These are phyloP conservation scores for Spergularia azorica DNA, from an alignment of 179 eudicot genomes.

Conservation along the genomic window DNA sequence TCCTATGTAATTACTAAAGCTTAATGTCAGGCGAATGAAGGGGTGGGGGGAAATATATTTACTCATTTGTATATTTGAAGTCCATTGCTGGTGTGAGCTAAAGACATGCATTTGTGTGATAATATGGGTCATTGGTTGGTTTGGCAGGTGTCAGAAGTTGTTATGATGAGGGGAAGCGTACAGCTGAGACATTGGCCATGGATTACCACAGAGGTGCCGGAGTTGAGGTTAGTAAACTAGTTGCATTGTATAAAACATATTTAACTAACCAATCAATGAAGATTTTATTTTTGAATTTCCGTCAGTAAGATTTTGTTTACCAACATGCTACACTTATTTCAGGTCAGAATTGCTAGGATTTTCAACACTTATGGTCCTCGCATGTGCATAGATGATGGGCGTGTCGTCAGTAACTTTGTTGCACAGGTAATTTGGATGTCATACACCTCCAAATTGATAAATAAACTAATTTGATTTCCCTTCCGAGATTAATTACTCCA, in stretches of 20 bases:
- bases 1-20: too few relatives aligned
- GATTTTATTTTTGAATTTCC: background rate
- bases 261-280: background rate
- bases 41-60: too few relatives aligned
- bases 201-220: constrained; percentile 95
- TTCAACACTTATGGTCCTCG: constrained; percentile 97
- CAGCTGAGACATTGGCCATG: constrained; percentile 93
- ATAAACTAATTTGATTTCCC: background rate
- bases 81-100: background rate
- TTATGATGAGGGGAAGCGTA: constrained; percentile 94
- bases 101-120: background rate
- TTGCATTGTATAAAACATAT: background rate
- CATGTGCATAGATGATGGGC: constrained; percentile 99
- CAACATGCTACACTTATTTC: constrained; percentile 6
- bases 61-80: too few relatives aligned
- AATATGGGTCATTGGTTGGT: background rate
- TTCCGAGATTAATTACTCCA: background rate
- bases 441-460: background rate
- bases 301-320: background rate
- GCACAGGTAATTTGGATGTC: constrained; percentile 62
- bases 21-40: too few relatives aligned
- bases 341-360: constrained; percentile 98
- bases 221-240: constrained; percentile 64
- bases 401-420: constrained; percentile 97
- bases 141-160: constrained; percentile 89